Evolutionary conservation across 2,329 filamentous ascomycete species (phyloP).

Genomic region (Colletotrichum sp.): DNA sequence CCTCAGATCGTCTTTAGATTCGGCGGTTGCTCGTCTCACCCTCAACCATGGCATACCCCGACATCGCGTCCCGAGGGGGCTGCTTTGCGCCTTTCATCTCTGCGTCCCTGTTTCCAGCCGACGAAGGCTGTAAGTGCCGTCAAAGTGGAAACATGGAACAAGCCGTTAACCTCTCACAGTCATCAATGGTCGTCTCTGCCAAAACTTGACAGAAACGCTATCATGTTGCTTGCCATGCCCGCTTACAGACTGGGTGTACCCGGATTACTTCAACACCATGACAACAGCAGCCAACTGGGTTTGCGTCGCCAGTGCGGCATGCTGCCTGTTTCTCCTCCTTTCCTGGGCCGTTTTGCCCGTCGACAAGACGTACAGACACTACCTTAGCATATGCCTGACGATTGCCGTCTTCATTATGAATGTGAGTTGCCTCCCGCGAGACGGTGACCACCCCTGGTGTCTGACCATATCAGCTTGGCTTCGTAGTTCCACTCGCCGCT

Average conservation of each 20-base stretch:
- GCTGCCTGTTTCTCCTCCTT: conserved; percentile 76
- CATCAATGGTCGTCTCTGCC: conserved; percentile 59
- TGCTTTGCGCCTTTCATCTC: conserved; percentile 77
- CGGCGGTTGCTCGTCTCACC: background rate
- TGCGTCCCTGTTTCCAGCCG: conserved; percentile 60
- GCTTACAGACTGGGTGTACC: conserved; percentile 76
- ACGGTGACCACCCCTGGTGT: background rate
- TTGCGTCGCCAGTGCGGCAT: conserved; percentile 74
- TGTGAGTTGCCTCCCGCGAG: conserved; percentile 54
- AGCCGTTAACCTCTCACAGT: conserved; percentile 49
- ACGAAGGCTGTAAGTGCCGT: conserved; percentile 68
- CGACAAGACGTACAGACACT: conserved; percentile 91
- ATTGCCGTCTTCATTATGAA: conserved; percentile 79
- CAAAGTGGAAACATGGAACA: background rate
- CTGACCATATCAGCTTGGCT: conserved; percentile 69
- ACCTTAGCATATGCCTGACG: conserved; percentile 87
- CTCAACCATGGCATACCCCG: background rate
- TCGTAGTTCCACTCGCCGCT: conserved; percentile 84
- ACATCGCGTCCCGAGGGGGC: background rate
- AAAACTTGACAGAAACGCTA: conserved; percentile 51
- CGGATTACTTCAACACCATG: conserved; percentile 63
- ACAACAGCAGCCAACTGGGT: conserved; percentile 80
- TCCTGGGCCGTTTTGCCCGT: conserved; percentile 83
- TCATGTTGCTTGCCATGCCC: conserved; percentile 92
- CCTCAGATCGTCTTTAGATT: background rate